phyloP scores from a whole-genome alignment of 1,139 yeast genomes.

The Taphrina confusa region DNA sequence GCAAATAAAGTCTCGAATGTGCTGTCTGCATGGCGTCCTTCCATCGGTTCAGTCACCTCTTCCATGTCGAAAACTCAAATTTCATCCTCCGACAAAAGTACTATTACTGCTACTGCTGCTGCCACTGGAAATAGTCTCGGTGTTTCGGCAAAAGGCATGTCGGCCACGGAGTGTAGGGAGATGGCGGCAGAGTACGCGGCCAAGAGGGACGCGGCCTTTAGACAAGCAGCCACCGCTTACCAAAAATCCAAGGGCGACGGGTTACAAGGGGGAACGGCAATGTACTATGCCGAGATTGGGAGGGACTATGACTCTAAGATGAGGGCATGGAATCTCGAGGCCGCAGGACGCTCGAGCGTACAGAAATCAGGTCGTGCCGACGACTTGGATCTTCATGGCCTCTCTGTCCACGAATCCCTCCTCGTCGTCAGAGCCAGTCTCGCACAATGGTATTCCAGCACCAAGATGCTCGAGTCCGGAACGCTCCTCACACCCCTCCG shows the following conservation, averaged over 20 bases:
- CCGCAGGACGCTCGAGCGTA: conserved; percentile 4
- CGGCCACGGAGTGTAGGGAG: conserved; percentile 26
- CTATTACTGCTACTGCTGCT: neutral
- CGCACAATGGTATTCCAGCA: conserved; percentile 39
- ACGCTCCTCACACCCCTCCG: conserved; percentile 30
- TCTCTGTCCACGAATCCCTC: conserved; percentile 38
- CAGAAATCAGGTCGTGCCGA: conserved; percentile 21
- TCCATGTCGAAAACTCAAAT: neutral
- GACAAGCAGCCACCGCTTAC: conserved; percentile 33
- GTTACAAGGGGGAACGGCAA: conserved; percentile 31
- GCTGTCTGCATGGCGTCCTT: conserved; percentile 21
- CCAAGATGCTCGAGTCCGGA: conserved; percentile 11
- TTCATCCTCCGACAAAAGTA: neutral
- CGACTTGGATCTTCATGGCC: conserved; percentile 40
- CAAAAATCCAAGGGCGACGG: conserved; percentile 24
- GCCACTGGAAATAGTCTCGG: neutral
- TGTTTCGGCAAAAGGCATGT: neutral
- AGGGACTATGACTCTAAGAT: conserved; percentile 27
- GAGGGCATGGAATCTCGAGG: conserved; percentile 22
- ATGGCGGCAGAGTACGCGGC: conserved; percentile 29
- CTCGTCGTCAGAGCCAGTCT: conserved; percentile 36
- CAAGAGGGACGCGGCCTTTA: conserved; percentile 31
- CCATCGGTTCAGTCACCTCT: neutral
- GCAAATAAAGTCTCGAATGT: conserved; percentile 27
- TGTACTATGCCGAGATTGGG: conserved; percentile 34